Evolutionary conservation across 768 basidiomycete genomes (phyloP).

Genomic region (Psilocybe sp.): DNA sequence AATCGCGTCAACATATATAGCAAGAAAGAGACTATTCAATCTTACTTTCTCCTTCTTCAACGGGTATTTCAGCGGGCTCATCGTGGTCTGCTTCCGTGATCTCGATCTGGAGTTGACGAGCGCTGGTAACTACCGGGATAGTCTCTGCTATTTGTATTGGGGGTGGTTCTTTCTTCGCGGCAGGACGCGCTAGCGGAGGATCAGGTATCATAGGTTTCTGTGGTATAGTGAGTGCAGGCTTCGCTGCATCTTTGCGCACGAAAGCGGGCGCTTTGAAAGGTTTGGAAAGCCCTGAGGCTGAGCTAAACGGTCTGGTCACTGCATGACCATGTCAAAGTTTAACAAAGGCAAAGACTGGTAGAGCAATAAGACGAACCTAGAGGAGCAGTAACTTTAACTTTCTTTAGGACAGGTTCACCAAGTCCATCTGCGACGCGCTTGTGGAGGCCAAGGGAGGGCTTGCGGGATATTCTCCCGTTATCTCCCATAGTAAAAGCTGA

Average conservation of each 20-base stretch:
- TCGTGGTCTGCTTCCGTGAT: neutral
- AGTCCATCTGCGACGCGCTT: slow-evolving; percentile 15
- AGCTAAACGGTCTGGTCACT: slow-evolving; percentile 16
- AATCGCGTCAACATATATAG: neutral
- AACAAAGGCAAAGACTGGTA: slow-evolving; percentile 21
- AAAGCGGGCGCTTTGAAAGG: slow-evolving; percentile 47
- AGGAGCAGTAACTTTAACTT: slow-evolving; percentile 31
- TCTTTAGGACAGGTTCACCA: slow-evolving; percentile 21
- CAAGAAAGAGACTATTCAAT: neutral
- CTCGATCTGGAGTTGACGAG: neutral
- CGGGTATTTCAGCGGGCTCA: neutral
- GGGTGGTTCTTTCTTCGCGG: neutral
- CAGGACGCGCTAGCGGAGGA: neutral
- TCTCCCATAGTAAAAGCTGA: no score
- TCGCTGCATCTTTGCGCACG: slow-evolving; percentile 2
- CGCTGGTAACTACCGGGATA: neutral
- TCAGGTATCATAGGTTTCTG: neutral
- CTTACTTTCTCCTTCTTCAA: slow-evolving; percentile 9
- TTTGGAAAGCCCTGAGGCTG: slow-evolving; percentile 28
- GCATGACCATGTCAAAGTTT: neutral
- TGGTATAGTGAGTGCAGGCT: slow-evolving; percentile 5
- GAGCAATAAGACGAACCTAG: slow-evolving; percentile 24
- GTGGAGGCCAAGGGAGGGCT: slow-evolving; percentile 3
- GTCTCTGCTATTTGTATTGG: neutral
- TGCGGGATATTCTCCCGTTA: no score